phyloP scores from a whole-genome alignment of 768 basidiomycete species.

The Lactifluus piperatus region DNA sequence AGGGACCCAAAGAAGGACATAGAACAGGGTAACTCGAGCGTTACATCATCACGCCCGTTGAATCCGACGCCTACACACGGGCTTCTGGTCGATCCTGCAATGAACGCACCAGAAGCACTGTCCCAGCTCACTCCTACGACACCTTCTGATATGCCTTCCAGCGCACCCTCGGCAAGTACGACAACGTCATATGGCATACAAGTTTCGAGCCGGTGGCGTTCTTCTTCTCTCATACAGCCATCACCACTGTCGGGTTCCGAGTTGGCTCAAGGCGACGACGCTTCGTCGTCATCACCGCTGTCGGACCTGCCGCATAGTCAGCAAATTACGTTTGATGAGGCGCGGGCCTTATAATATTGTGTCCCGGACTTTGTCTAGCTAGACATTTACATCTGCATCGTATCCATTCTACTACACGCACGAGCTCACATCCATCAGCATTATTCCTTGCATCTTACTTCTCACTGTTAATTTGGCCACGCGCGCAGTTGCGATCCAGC shows the following conservation, averaged over 20 bases:
- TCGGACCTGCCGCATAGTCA: background rate
- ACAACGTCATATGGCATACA: conserved; percentile 17
- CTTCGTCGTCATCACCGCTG: background rate
- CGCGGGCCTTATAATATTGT: conserved; percentile 1
- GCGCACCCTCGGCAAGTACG: conserved; percentile 15
- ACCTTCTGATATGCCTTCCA: conserved; percentile 12
- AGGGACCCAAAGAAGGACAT: conserved; percentile 24
- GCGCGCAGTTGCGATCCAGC: background rate
- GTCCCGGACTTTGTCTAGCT: background rate
- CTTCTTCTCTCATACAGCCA: conserved; percentile 1
- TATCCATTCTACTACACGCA: conserved; percentile 1
- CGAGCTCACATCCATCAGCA: background rate
- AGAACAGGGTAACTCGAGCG: conserved; percentile 2
- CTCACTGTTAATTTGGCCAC: background rate
- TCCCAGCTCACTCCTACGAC: conserved; percentile 35
- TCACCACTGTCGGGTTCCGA: conserved; percentile 7
- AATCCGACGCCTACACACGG: conserved; percentile 46
- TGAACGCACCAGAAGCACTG: conserved; percentile 34
- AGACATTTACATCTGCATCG: background rate
- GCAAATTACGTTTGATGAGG: conserved; percentile 5
- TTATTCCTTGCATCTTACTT: conserved; percentile 11
- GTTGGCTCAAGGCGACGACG: background rate
- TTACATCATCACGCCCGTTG: conserved; percentile 29
- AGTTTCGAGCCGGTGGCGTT: conserved; percentile 13
- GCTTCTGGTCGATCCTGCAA: conserved; percentile 31